Evolutionary conservation across 176 grass and related monocot genomes (phyloP), one percentile per base, ranked within the genome.

Genomic region (Microstegium vimineum): DNA sequence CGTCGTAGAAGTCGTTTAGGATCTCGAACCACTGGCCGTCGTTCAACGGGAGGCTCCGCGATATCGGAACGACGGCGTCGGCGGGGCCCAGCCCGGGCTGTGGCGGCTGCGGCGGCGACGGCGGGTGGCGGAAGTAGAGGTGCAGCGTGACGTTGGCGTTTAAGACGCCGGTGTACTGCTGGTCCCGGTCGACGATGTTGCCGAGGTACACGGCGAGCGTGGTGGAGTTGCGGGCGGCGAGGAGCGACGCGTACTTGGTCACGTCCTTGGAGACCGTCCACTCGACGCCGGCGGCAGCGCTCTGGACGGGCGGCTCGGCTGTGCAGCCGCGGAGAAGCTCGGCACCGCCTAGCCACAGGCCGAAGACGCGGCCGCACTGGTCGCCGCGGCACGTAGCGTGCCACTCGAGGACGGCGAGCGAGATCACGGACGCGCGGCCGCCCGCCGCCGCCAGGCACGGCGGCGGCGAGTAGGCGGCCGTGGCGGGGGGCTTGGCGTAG

Each of bases 251-350:
- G 75, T 96, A 96, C 75, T 85, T 92, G 71, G 85, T 90, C 41
- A 93, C 27, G 81, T 93, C 90, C 76, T 96, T 96, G 37, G 74
- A 85, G 14, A 96, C 86, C 20, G 80, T 77, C 94, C 88, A 96
- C 30, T 62, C 54, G 37, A 96, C 75, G 69, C 90, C 88, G 27
- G 45, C 76, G 0, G 3, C n/a, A n/a, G n/a, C 11, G 23, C 62
- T 54, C 20, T 54, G 18, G 51, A 54, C 9, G 20, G 51, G 74
- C 28, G 89, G 89, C 75, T 92, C 93, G 0, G 90, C 90, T 0
- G 90, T 95, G 87, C 90, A 82, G 71, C 90, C 69, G 49, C 90
- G 90, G 23, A 95, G 71, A 47, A 95, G 82, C 88, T 95, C 93
- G 4, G 80, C 90, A 62, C 93, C 88, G 18, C 56, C 88, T 34